Evolutionary conservation across 2,329 filamentous ascomycete species (phyloP).

Genomic region (Nothopassalora personata): DNA sequence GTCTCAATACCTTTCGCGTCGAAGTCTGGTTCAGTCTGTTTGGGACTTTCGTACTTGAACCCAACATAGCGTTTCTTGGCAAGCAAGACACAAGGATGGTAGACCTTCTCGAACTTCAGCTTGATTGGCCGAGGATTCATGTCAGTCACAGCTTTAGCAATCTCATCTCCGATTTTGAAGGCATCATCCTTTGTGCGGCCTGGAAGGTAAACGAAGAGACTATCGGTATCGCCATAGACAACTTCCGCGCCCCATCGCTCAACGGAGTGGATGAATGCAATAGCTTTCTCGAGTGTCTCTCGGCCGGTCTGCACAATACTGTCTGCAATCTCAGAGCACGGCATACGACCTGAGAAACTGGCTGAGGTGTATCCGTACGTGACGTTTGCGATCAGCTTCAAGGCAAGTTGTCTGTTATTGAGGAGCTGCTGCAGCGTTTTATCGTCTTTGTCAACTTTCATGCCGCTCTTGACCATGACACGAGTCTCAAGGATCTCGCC

Average conservation of each 20-base stretch:
- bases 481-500: slow-evolving; percentile 91
- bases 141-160: slow-evolving; percentile 77
- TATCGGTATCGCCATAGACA: slow-evolving; percentile 97
- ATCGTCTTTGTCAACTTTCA: slow-evolving; percentile 90
- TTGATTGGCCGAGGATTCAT: slow-evolving; percentile 89
- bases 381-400: slow-evolving; percentile 97
- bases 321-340: slow-evolving; percentile 94
- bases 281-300: slow-evolving; percentile 89
- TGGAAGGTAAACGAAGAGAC: slow-evolving; percentile 82
- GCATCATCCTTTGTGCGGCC: slow-evolving; percentile 83
- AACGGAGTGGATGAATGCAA: slow-evolving; percentile 84
- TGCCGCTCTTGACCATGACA: slow-evolving; percentile 95
- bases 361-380: slow-evolving; percentile 98
- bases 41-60: slow-evolving; percentile 83
- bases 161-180: slow-evolving; percentile 88
- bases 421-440: slow-evolving; percentile 77
- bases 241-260: slow-evolving; percentile 89
- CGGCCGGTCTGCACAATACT: slow-evolving; percentile 95
- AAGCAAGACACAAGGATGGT: slow-evolving; percentile 86
- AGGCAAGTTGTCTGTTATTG: slow-evolving; percentile 87
- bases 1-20: slow-evolving; percentile 99
- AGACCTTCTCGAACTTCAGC: slow-evolving; percentile 98
- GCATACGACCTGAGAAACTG: slow-evolving; percentile 95
- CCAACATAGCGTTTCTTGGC: slow-evolving; percentile 98
- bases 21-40: slow-evolving; percentile 76